These are phyloP conservation scores for Stereum hirsutum DNA, from an alignment of 1,284 basidiomycete genomes.

Conservation along the genomic window DNA sequence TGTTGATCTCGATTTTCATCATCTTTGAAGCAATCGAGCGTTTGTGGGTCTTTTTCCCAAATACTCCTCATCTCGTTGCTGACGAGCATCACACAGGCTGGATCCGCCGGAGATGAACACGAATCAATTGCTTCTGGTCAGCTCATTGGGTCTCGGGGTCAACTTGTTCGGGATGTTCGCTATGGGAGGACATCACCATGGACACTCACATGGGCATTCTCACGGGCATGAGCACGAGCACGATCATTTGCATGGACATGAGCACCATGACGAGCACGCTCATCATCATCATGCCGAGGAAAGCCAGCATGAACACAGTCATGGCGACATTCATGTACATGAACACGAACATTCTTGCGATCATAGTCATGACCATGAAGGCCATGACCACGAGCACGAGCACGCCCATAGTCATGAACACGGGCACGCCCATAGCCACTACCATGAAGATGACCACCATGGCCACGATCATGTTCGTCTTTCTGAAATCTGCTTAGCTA, in stretches of 20 bases:
- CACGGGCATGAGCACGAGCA: slow-evolving; percentile 31
- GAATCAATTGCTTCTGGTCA: slow-evolving; percentile 85
- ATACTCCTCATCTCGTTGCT: neutral
- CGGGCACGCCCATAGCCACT: slow-evolving; percentile 21
- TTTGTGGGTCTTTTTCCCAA: slow-evolving; percentile 46
- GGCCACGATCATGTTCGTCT: slow-evolving; percentile 11
- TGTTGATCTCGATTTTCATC: slow-evolving; percentile 96
- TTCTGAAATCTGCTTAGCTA: too few species aligned
- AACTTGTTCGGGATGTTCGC: slow-evolving; percentile 99
- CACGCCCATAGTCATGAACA: slow-evolving; percentile 25
- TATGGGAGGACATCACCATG: slow-evolving; percentile 92
- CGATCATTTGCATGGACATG: slow-evolving; percentile 20
- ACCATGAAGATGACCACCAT: slow-evolving; percentile 6
- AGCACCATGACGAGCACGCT: neutral
- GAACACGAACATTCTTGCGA: neutral
- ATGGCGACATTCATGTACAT: slow-evolving; percentile 1
- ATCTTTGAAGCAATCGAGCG: slow-evolving; percentile 97
- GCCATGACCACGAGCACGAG: slow-evolving; percentile 11
- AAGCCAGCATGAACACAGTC: slow-evolving; percentile 13
- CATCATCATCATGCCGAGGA: slow-evolving; percentile 7
- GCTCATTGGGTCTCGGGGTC: slow-evolving; percentile 81
- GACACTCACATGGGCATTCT: slow-evolving; percentile 28
- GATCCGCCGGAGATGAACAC: slow-evolving; percentile 99
- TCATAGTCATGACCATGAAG: neutral
- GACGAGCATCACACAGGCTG: slow-evolving; percentile 36